Evolutionary conservation across 768 basidiomycete genomes (phyloP), one percentile per base, ranked within the genome.

Genomic region (Rhodotorula kratochvilovae): DNA sequence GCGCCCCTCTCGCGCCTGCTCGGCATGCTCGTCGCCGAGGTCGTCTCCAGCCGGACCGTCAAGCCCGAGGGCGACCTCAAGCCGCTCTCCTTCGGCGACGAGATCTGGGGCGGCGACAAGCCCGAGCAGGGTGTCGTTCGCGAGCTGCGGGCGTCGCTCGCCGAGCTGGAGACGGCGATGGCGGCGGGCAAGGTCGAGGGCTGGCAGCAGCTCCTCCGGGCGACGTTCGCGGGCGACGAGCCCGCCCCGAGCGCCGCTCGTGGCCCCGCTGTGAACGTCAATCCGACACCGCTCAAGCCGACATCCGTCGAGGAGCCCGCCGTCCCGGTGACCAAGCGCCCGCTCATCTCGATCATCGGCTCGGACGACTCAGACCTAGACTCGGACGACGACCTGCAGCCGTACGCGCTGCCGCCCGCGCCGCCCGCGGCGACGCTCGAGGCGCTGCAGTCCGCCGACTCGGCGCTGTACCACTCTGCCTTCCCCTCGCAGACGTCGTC

Each of bases 21-120:
- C 75, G 96, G 96, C 6, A 95, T 99, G 92, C 84, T 97, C 45
- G 87, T 86, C 1, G 95, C 90, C 1, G 95, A 99, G 80, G 82
- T 89, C 33, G 66, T 82, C 16, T 80, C 79, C 42, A 65, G 76
- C 42, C 62, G 77, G 46, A 81, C 81, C 3, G 67, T 81, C 45
- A 42, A 55, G 36, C 74, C 57, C 69, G 77, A 35, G 5, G 33
- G 58, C 27, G 84, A 89, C 16, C 85, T 87, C 12, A 89, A 89
- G 78, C 84, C 84, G 59, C 83, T 97, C 31, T 83, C 86, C 67
- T 97, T 99, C 74, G 88, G 85, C 0, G 86, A 85, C 13, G 77
- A 75, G 19, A 79, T 83, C 51, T 96, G 94, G 94, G 88, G 90
- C 15, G 91, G 89, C 2, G 85, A 87, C 2, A 87, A 86, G 8